Conservation (phyloP, 148 eudicot species). For the Polygonum maritimum region DNA sequence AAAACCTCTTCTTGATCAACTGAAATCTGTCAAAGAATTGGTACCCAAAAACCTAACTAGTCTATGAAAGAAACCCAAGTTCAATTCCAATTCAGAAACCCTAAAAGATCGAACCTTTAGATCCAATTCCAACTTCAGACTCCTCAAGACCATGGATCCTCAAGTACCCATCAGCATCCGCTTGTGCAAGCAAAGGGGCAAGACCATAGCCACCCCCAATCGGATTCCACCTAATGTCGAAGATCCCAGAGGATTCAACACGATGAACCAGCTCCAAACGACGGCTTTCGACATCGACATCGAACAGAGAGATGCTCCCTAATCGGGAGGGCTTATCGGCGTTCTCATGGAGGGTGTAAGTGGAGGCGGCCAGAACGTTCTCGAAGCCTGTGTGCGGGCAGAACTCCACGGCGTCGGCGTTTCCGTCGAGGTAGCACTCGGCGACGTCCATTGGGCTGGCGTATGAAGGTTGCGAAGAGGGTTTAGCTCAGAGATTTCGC, state of each 20-base stretch:
- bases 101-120: not conserved
- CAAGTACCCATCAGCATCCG: constrained; percentile 83
- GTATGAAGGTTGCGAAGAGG: not conserved
- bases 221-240: constrained; percentile 85
- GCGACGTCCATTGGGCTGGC: constrained; percentile 47
- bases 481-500: not conserved
- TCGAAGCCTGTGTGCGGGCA: constrained; percentile 62
- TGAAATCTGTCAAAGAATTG: not conserved
- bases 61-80: not conserved
- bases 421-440: constrained; percentile 50
- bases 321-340: constrained; percentile 41
- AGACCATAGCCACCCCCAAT: constrained; percentile 14
- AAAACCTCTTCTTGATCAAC: not conserved
- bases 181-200: constrained; percentile 68
- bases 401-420: constrained; percentile 87
- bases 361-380: constrained; percentile 61
- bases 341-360: constrained; percentile 72
- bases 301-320: constrained; percentile 69
- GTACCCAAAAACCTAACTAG: not conserved
- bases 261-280: constrained; percentile 37
- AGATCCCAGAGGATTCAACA: constrained; percentile 65
- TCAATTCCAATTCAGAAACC: not conserved
- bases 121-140: constrained; percentile 17
- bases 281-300: constrained; percentile 37
- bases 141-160: constrained; percentile 41